Base-by-base conservation (phyloP, 202 grass and related monocot species). In the Musa balbisiana region DNA sequence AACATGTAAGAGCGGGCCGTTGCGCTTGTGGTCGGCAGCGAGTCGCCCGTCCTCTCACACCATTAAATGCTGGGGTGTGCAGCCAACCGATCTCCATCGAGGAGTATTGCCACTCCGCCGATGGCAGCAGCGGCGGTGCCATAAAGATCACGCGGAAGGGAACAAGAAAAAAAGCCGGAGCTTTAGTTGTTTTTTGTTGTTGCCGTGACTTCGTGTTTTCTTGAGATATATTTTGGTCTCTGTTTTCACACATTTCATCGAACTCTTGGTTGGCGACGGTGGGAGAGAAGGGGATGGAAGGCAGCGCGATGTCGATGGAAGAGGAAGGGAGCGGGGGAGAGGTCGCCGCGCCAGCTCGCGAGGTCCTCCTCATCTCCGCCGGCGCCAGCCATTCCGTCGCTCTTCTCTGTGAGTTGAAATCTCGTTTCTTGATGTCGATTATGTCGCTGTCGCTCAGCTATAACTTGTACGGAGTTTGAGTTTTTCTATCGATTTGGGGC, bases 311-410 rank as follows among this genome's bases (percentile, higher is more conserved):
- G 22, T 9, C 13, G 22, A 65, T 65, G 63, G 23, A 21, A 2
- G 23, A 24, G 63, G 23, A 65, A 65, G 63, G 9, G 8, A 65
- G 63, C 63, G 72, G 51, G 22, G 62, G 24, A 68, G 53, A 52
- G 21, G 60, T 43, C 24, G 27, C 52, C 13, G 67, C 62, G 27
- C 59, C 71, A 52, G 72, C 74, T 70, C 88, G 76, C 14, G 69
- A 72, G n/a, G 90, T 97, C 43, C 21, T 86, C 56, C 88, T 91
- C 63, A 80, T 93, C 25, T 93, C 94, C 75, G 88, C 94, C 54
- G 90, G 90, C 64, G 90, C 94, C 51, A 93, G 90, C 86, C 94
- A 97, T 83, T 93, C 90, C 64, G 86, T 97, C 81, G 94, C 94
- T 21, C 94, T 97, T 21, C 94, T 97, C 62, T 83, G 94, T 97